phyloP scores from a whole-genome alignment of 2,329 filamentous ascomycete genomes.

The Rutstroemia sydowiana region DNA sequence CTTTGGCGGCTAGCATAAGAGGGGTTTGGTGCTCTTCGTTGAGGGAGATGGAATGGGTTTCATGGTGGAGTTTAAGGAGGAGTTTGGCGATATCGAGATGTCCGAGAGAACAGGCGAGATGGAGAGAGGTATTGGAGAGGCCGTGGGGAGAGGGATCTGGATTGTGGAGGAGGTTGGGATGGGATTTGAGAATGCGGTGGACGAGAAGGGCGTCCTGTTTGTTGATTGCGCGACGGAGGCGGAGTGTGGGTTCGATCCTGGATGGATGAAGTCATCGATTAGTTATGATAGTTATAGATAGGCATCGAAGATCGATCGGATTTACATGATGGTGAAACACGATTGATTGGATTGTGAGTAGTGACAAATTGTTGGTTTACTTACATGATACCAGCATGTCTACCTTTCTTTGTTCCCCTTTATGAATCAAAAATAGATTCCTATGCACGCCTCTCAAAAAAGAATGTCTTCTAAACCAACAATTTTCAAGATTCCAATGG shows the following conservation, averaged over 20 bases:
- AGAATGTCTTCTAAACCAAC: not conserved
- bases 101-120: conserved; percentile 70
- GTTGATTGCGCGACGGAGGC: conserved; percentile 75
- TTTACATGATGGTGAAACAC: not conserved
- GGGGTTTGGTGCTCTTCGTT: conserved; percentile 78
- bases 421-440: not conserved
- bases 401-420: not conserved
- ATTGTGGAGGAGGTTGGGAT: conserved; percentile 67
- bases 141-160: conserved; percentile 58
- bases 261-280: not conserved
- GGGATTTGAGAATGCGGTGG: conserved; percentile 65
- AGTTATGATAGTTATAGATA: not conserved
- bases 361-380: not conserved
- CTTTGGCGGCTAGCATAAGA: conserved; percentile 67
- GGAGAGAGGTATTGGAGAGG: conserved; percentile 76
- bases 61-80: conserved; percentile 62
- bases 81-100: conserved; percentile 64
- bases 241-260: conserved; percentile 71
- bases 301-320: not conserved
- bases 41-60: conserved; percentile 58
- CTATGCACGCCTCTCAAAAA: not conserved
- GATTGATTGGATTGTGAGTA: not conserved
- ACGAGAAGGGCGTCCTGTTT: conserved; percentile 65
- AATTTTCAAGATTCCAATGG: not conserved
- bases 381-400: conserved; percentile 11